phyloP scores from a whole-genome alignment of 1,284 basidiomycete species.

The Cryptococcus sp. region DNA sequence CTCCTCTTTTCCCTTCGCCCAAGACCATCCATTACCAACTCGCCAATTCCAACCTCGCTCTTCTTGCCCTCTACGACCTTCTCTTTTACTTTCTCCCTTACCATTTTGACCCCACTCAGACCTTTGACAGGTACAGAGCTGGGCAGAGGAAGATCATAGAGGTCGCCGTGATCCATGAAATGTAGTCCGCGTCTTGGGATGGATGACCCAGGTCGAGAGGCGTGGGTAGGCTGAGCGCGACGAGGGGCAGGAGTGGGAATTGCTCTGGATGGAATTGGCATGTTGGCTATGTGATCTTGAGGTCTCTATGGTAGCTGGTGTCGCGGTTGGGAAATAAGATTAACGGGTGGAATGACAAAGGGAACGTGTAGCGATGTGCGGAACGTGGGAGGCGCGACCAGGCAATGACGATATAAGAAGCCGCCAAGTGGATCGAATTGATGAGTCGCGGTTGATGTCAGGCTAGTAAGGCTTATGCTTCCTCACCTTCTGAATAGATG shows the following conservation, averaged over 20 bases:
- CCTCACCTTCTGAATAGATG: no score
- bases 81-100: not conserved
- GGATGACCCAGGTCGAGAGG: not conserved
- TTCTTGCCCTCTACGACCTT: conserved; percentile 4
- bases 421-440: not conserved
- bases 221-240: conserved; percentile 17
- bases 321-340: not conserved
- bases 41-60: conserved; percentile 24
- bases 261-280: conserved; percentile 38
- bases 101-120: conserved; percentile 1
- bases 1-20: conserved; percentile 35
- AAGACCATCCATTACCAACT: conserved; percentile 29
- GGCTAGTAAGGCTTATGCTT: no score
- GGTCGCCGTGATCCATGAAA: not conserved
- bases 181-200: conserved; percentile 25
- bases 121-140: conserved; percentile 2
- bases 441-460: no score
- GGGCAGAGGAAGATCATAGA: not conserved
- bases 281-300: conserved; percentile 13
- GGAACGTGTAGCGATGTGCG: no score
- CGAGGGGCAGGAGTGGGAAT: conserved; percentile 19
- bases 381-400: no score
- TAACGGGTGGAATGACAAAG: not conserved
- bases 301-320: not conserved
- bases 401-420: not conserved